Evolutionary conservation across 768 basidiomycete species (phyloP).

Genomic region (Russula abietina): DNA sequence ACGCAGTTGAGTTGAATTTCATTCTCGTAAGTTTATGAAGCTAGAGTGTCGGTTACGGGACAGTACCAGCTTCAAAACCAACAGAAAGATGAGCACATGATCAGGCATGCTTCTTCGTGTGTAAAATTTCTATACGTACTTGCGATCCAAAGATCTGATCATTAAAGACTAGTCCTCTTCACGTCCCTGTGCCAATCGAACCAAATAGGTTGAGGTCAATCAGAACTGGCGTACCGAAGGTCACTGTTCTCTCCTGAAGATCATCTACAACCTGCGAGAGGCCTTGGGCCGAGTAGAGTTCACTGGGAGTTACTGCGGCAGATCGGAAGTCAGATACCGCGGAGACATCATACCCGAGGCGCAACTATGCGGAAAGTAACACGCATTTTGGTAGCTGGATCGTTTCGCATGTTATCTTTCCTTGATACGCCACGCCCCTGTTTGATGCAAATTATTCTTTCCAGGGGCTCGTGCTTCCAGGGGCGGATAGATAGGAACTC

Average conservation of each 20-base stretch:
- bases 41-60: background rate
- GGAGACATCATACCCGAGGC: background rate
- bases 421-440: background rate
- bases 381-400: background rate
- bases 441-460: background rate
- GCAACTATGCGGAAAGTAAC: background rate
- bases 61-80: background rate
- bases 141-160: no score
- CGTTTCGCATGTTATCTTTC: background rate
- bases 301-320: background rate
- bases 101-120: background rate
- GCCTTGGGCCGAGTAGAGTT: background rate
- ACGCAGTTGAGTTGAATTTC: background rate
- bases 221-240: background rate
- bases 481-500: background rate
- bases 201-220: background rate
- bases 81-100: background rate
- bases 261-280: background rate
- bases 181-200: background rate
- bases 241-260: background rate
- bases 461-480: background rate
- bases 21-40: no score
- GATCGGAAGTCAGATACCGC: background rate
- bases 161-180: background rate
- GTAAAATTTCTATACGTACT: background rate